These are phyloP conservation scores for Daldinia eschscholtzii DNA, from an alignment of 2,329 filamentous ascomycete genomes.

Conservation along the genomic window DNA sequence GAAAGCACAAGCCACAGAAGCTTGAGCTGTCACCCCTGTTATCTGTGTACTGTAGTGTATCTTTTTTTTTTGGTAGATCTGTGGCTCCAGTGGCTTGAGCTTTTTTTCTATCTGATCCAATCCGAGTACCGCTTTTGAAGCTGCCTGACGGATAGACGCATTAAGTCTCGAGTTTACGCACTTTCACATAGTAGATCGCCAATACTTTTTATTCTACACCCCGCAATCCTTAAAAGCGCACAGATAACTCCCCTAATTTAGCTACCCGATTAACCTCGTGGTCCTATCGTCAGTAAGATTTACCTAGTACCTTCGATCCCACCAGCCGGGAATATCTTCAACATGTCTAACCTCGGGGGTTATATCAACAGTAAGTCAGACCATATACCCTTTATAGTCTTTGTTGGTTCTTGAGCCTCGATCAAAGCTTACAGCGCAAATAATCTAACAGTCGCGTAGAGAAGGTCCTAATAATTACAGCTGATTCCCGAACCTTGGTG, in stretches of 20 bases:
- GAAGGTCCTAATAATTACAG: conserved; percentile 90
- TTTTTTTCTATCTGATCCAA: conserved; percentile 9
- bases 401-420: conserved; percentile 8
- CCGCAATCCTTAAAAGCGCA: background rate
- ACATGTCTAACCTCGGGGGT: conserved; percentile 51
- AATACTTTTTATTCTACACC: conserved; percentile 13
- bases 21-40: background rate
- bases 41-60: no score
- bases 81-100: conserved; percentile 23
- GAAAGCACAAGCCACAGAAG: conserved; percentile 20
- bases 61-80: background rate
- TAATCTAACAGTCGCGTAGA: conserved; percentile 68
- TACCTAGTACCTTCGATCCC: background rate
- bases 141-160: conserved; percentile 20
- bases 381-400: background rate
- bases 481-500: conserved; percentile 87
- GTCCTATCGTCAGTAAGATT: background rate
- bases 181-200: background rate
- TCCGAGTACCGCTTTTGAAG: conserved; percentile 7
- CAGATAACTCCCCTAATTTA: background rate
- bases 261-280: background rate
- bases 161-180: conserved; percentile 9
- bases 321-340: conserved; percentile 4
- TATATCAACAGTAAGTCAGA: conserved; percentile 52
- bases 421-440: conserved; percentile 37